Base-by-base conservation (phyloP, 176 grass and related monocot species). In the Chrysopogon serrulatus region DNA sequence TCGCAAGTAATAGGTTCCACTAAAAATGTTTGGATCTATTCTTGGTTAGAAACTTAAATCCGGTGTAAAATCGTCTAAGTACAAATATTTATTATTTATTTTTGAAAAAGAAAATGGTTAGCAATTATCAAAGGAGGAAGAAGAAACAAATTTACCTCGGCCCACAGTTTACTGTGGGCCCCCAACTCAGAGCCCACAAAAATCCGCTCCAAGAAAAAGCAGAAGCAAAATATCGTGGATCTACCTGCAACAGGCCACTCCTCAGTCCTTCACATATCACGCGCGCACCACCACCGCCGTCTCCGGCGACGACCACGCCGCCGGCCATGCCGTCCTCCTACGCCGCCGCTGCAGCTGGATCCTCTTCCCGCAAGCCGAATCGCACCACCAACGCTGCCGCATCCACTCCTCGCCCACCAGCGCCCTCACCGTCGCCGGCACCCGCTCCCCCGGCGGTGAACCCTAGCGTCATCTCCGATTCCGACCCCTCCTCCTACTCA, bases 241-340 rank as follows among this genome's bases (percentile, higher is more conserved):
- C 84, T 83, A 56, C 35, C 73, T 48, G 74, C 61, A 49, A 32
- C 48, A 48, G 43, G 67, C 10, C 10, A 35, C 43, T 43, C 57
- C 43, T 43, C 57, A 2, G 9, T 16, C 47, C 11, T 26, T 26
- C 21, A 11, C 65, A 36, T 23, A 60, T 78, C 88, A 79, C 73
- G 88, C 57, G 79, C 84, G 73, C 88, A 57, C 48, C 73, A 66
- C 53, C 49, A n/a, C 72, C 34, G 6, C 23, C 76, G 26, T 64
- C 83, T 57, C 79, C 79, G 79, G 65, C 72, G 72, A 86, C 45
- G 72, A 33, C 76, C 68, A 54, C 68, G 16, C 68, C 56, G 80
- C 78, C 54, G 54, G 64, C 78, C 78, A 90, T 90, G 88, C 73
- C 83, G 41, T 90, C 65, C 35, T 90, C 88, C 78, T 90, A 90